These are phyloP conservation scores for Picocystis sp. DNA, from an alignment of 163 green algal genomes.

Conservation along the genomic window DNA sequence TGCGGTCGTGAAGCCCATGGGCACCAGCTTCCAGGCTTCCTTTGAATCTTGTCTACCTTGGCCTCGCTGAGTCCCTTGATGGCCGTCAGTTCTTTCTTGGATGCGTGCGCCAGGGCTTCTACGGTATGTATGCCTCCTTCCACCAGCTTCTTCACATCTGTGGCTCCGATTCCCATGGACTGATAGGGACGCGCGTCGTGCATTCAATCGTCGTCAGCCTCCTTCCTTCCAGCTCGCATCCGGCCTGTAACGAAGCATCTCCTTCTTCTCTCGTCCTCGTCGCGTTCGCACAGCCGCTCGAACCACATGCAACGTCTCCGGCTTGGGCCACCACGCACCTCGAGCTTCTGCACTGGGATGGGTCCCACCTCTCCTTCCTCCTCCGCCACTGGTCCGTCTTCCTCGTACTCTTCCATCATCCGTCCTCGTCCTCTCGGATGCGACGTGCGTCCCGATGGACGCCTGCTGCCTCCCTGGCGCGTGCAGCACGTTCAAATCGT, in stretches of 20 bases:
- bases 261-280: no score
- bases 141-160: constrained; percentile 92
- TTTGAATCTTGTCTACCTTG: constrained; percentile 89
- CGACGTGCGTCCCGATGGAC: no score
- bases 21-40: constrained; percentile 67
- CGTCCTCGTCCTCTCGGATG: no score
- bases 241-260: no score
- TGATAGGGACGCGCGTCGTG: no score
- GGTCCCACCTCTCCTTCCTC: constrained; percentile 4
- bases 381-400: background rate
- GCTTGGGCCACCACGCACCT: no score
- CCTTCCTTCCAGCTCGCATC: no score
- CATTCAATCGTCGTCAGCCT: no score
- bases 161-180: constrained; percentile 37
- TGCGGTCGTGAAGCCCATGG: constrained; percentile 90
- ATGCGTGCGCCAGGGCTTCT: constrained; percentile 58
- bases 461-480: no score
- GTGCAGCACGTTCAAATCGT: no score
- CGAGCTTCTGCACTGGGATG: constrained; percentile 4
- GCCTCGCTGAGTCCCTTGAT: constrained; percentile 94
- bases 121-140: constrained; percentile 70
- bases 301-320: no score
- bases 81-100: constrained; percentile 58
- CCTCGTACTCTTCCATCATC: background rate
- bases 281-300: no score